Conservation (phyloP, 2,329 filamentous ascomycete genomes). For the Fusarium gaditjirri region DNA sequence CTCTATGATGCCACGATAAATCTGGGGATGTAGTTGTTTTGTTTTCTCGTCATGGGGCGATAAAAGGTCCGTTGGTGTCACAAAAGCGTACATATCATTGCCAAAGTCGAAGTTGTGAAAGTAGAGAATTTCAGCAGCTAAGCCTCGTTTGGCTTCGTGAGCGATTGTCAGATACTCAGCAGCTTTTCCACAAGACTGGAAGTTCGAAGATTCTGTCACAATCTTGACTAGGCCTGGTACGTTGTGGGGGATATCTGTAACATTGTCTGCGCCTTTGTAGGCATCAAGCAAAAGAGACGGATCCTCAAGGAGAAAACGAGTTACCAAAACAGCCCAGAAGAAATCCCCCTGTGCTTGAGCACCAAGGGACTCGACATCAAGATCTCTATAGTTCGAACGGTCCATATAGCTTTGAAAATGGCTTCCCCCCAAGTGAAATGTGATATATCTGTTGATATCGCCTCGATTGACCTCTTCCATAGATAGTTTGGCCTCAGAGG, state of each 20-base stretch:
- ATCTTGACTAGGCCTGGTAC: slow-evolving; percentile 17
- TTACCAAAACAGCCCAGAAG: slow-evolving; percentile 36
- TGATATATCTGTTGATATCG: slow-evolving; percentile 23
- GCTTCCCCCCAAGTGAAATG: not conserved
- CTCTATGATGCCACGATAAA: not conserved
- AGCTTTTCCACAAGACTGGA: slow-evolving; percentile 1
- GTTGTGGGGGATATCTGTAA: slow-evolving; percentile 5
- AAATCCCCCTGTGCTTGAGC: slow-evolving; percentile 30
- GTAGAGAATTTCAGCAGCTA: not conserved
- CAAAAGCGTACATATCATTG: slow-evolving; percentile 1
- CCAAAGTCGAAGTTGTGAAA: slow-evolving; percentile 16
- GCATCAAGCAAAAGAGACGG: not conserved
- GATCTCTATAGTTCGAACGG: not conserved
- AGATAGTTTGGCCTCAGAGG: slow-evolving; percentile 3
- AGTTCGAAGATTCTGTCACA: slow-evolving; percentile 5
- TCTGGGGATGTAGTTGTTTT: not conserved
- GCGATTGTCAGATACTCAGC: slow-evolving; percentile 4
- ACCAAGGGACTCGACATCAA: not conserved
- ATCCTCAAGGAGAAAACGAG: slow-evolving; percentile 1
- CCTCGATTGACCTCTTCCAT: slow-evolving; percentile 22
- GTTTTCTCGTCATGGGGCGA: not conserved
- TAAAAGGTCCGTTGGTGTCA: not conserved
- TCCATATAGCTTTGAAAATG: not conserved
- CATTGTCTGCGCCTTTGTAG: not conserved
- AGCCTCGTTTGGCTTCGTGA: not conserved